Percentiles rank a stretch among this genome's conserved stretches.
Conservation (phyloP, 192 early-diverging fungal genomes). For the Coemansia sp. region DNA sequence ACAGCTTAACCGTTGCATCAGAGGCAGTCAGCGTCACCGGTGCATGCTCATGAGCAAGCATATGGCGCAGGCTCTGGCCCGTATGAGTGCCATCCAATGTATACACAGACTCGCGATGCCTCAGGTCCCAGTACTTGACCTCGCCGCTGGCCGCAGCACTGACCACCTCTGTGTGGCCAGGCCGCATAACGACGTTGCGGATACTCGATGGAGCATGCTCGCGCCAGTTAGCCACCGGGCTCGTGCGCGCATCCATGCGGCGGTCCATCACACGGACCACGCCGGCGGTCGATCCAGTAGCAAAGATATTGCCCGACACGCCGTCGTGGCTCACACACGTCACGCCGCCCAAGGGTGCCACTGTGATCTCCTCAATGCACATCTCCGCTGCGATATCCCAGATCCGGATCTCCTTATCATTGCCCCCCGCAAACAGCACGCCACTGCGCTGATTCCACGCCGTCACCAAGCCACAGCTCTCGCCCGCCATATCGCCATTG, state of each 20-base stretch:
- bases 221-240: conserved; percentile 43
- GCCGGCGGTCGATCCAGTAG: conserved; percentile 41
- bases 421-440: conserved; percentile 41
- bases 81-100: conserved; percentile 36
- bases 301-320: conserved; percentile 39
- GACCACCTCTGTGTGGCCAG: conserved; percentile 38
- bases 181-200: conserved; percentile 35
- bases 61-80: conserved; percentile 23
- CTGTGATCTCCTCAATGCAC: conserved; percentile 48
- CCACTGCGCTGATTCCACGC: conserved; percentile 52
- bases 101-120: conserved; percentile 17
- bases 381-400: conserved; percentile 49
- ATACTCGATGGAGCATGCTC: conserved; percentile 34
- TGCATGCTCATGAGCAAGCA: conserved; percentile 45
- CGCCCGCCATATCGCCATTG: background rate
- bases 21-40: conserved; percentile 47
- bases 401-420: conserved; percentile 42
- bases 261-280: conserved; percentile 52
- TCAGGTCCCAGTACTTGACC: conserved; percentile 53
- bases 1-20: conserved; percentile 40
- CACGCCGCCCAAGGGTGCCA: conserved; percentile 40
- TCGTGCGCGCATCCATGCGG: conserved; percentile 26
- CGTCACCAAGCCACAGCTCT: conserved; percentile 28
- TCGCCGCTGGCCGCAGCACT: conserved; percentile 41
- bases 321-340: conserved; percentile 45